Base-by-base conservation (phyloP, 768 basidiomycete species). In the Coprinellus micaceus region DNA sequence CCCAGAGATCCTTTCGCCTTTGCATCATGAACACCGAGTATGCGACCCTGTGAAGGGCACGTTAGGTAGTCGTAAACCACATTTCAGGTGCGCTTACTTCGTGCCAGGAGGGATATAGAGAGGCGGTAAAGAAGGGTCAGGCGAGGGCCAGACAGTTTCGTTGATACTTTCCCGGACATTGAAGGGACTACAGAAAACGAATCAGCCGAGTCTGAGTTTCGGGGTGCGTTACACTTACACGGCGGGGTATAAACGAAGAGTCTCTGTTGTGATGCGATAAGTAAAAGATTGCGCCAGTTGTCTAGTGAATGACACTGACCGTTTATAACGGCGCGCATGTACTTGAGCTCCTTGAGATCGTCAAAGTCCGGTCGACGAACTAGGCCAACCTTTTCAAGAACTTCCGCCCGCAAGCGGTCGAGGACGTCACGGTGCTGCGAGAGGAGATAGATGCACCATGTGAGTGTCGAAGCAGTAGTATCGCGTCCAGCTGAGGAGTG, bases 11-110 rank as follows among this genome's bases (percentile, higher is more conserved):
- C 47, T 73, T 79, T 48, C 84, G 74, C 36, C 86, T 72, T 36
- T 89, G 86, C 84, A 87, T 86, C 58, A 82, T 60, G 56, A 86
- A 76, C 9, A 85, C 80, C 4, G 83, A 83, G 61, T 84, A 87
- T 0, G 71, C 58, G 4, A 74, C 64, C 50, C 79, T 82, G 59
- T 1, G 22, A 19, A 39, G 22, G 13, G 9, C 44, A 50, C n/a
- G 26, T 17, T 7, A 41, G 37, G 21, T 2, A 33, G 21, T 51
- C 26, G 44, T 11, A 28, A 17, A 12, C 25, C 1, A 26, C n/a
- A n/a, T n/a, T 10, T 6, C 26, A 45, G 28, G 53, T 52, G n/a
- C n/a, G 69, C 71, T 39, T 65, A 74, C 80, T 77, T 74, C 29
- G 78, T 77, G 46, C 74, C 64, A 0, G 79, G 70, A 0, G 84